Evolutionary conservation across 495 filamentous ascomycete genomes (phyloP).

Genomic region (Penicillium herquei): DNA sequence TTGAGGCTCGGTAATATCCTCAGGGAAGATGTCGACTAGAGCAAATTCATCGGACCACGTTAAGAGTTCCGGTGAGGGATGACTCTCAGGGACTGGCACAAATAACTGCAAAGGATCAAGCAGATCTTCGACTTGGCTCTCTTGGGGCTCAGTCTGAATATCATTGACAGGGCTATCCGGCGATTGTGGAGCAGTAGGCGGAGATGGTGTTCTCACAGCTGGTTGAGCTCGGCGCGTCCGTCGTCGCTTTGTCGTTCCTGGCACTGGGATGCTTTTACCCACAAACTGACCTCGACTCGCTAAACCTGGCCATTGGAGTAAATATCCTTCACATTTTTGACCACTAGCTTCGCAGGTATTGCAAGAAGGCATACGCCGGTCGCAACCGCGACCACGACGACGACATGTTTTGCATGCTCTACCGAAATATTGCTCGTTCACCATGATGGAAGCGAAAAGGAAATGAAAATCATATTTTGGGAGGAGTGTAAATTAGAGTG

Average conservation of each 20-base stretch:
- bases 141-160: background rate
- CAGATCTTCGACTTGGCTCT: background rate
- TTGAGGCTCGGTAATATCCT: too few species aligned
- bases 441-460: background rate
- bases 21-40: too few species aligned
- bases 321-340: conserved; percentile 4
- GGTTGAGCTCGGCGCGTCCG: background rate
- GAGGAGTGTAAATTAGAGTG: background rate
- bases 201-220: background rate
- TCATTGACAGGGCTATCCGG: background rate
- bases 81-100: too few species aligned
- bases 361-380: conserved; percentile 8
- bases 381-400: conserved; percentile 7
- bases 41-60: too few species aligned
- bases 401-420: conserved; percentile 12
- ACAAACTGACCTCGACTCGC: conserved; percentile 6
- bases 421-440: conserved; percentile 8
- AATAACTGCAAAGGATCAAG: too few species aligned
- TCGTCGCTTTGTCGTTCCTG: background rate
- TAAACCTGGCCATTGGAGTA: conserved; percentile 6
- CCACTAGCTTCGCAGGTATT: conserved; percentile 10
- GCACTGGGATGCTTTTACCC: background rate
- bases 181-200: background rate
- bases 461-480: background rate
- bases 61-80: too few species aligned